phyloP scores from a whole-genome alignment of 768 basidiomycete species.

The Mycena rosella region DNA sequence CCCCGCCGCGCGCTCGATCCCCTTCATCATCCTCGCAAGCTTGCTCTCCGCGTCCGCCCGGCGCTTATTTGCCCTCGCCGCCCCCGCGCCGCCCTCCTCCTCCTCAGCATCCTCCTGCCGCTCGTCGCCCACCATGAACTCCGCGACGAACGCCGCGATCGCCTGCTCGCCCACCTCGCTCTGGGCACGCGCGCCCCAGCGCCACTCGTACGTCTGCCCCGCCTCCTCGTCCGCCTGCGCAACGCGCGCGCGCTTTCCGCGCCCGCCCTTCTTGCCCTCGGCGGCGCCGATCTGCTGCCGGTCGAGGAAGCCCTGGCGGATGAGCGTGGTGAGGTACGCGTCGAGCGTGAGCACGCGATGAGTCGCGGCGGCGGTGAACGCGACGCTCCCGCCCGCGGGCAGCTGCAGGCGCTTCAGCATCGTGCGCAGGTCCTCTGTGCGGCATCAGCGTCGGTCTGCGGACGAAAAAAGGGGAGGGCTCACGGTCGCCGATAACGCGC shows the following conservation, averaged over 20 bases:
- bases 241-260: slow-evolving; percentile 65
- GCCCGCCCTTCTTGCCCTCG: slow-evolving; percentile 53
- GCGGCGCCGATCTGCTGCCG: slow-evolving; percentile 65
- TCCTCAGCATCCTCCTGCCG: slow-evolving; percentile 53
- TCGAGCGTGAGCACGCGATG: slow-evolving; percentile 71
- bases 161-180: slow-evolving; percentile 87
- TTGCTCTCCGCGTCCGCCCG: slow-evolving; percentile 49
- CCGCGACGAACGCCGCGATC: slow-evolving; percentile 80
- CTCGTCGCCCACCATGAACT: slow-evolving; percentile 75
- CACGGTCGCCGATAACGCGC: slow-evolving; percentile 80
- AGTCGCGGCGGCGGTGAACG: slow-evolving; percentile 64
- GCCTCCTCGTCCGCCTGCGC: slow-evolving; percentile 52
- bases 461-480: slow-evolving; percentile 42
- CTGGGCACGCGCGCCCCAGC: slow-evolving; percentile 86
- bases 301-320: slow-evolving; percentile 85
- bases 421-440: slow-evolving; percentile 77
- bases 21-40: slow-evolving; percentile 62
- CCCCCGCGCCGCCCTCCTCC: slow-evolving; percentile 42
- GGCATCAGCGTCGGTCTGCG: neutral
- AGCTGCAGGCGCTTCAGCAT: slow-evolving; percentile 80
- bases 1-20: slow-evolving; percentile 75
- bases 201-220: slow-evolving; percentile 54
- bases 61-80: slow-evolving; percentile 37
- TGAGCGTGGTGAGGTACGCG: slow-evolving; percentile 70
- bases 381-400: slow-evolving; percentile 59